Evolutionary conservation across 345 rosid species (phyloP).

Genomic region (Conringia planisiliqua): DNA sequence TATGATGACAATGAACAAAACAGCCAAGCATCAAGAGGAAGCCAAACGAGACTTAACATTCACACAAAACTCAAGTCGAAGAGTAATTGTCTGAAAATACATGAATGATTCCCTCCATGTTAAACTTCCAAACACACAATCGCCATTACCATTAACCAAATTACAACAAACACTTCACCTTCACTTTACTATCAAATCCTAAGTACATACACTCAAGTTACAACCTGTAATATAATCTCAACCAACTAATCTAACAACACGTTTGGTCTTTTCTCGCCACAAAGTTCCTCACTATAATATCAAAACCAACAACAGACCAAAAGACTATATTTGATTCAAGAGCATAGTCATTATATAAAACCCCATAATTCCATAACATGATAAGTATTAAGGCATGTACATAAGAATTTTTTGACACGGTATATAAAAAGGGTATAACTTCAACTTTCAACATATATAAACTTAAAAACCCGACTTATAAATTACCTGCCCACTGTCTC

Average conservation of each 20-base stretch:
- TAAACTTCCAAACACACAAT: neutral
- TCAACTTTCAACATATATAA: conserved; percentile 26
- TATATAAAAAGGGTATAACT: conserved; percentile 30
- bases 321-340: conserved; percentile 10
- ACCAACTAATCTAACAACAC: neutral
- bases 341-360: conserved; percentile 23
- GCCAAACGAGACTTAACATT: neutral
- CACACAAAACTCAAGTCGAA: neutral
- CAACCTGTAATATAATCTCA: conserved; percentile 3
- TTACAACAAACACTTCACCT: neutral
- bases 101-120: neutral
- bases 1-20: neutral
- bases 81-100: neutral
- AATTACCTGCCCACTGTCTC: conserved; percentile 22
- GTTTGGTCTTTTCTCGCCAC: neutral
- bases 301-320: conserved; percentile 19
- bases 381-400: conserved; percentile 49
- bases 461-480: conserved; percentile 26
- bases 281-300: neutral
- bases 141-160: neutral
- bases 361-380: conserved; percentile 20
- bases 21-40: neutral
- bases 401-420: conserved; percentile 40
- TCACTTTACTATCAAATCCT: neutral
- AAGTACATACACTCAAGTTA: neutral